Base-by-base conservation (phyloP, 148 eudicot genomes). In the Chenopodium formosanum region DNA sequence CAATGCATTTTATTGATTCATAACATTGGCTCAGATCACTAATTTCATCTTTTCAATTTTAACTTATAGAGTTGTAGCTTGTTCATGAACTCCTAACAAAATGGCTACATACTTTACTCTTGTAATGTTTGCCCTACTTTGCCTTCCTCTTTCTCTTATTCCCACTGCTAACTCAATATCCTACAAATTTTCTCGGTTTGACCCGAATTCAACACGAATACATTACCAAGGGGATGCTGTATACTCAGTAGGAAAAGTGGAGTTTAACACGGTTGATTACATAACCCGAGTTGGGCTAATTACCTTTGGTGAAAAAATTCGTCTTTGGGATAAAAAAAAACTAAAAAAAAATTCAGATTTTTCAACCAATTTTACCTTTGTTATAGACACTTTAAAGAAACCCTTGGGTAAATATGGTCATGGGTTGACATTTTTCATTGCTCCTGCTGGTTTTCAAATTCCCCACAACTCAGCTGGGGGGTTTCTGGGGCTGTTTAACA, bases 401-500 rank as follows among this genome's bases (percentile, higher is more conserved):
- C 62, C 62, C 1, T 56, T 4, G 11, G 34, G 81, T 48, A 4
- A 3, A 0, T 83, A 86, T 20, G 92, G 95, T 37, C 84, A 89
- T 62, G 91, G 91, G 9, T 23, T 90, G 2, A 83, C 88, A 0
- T 91, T 91, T 79, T 87, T 87, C 74, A 84, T 91, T 22, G 88
- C 92, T 19, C 70, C 92, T 2, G 81, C 68, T 32, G 85, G 80
- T 12, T 91, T 82, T 48, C 84, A 80, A 19, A 90, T 90, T 78
- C 91, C 90, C 14, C 86, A 87, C 1, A 89, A 89, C 79, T 85
- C 91, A 8, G 83, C 23, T 1, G 91, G 88, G 16, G 89, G 93
- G 50, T 89, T 86, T 47, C 47, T 89, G 9, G 95, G 70, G 40
- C 14, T 92, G 23, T 90, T 90, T 78, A 86, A 92, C 82, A 86